Evolutionary conservation across 1,284 basidiomycete genomes (phyloP), one percentile per base, ranked within the genome.

Genomic region (Neolentinus lepideus): DNA sequence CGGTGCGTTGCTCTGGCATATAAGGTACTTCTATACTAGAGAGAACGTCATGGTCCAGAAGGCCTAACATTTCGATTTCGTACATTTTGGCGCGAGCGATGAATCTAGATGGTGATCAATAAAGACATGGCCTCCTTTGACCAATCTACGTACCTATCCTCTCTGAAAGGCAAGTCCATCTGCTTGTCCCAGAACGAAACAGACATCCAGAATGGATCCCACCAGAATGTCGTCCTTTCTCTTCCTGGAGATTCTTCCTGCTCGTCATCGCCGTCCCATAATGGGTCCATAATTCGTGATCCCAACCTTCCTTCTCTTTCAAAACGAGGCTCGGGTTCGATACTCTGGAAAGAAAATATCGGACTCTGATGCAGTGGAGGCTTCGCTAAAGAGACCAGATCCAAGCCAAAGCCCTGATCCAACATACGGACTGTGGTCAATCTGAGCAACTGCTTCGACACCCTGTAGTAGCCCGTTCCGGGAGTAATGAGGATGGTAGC

Each of bases 371-470:
- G 95, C 26, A 99, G 74, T 1, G 97, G 97, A 59, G 91, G 90
- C 69, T 98, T 98, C 35, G 92, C 87, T 36, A 99, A 78, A 47
- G 89, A 91, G 52, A 99, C 86, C 22, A 98, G 80, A 65, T 98
- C 93, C 4, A 98, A 73, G 0, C 88, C 86, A 60, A 96, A 88
- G 0, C 97, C 97, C 68, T 96, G 94, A 65, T 97, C 94, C 38
- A 97, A 81, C 80, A 98, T 86, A n/a, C 97, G 83, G 53, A 93
- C 94, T 0, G 95, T 98, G 0, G 96, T 98, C 60, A 98, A 72
- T 3, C 95, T 85, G 8, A 99, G 77, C 1, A 98, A 80, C 59
- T 86, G 83, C 69, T 98, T 98, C 60, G 90, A 88, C 2, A 98
- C 97, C 22, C 89, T 84, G 67, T 94, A 99, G 68, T 94, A 93